phyloP scores from a whole-genome alignment of 2,329 filamentous ascomycete species.

The Neopestalotiopsis sp. region DNA sequence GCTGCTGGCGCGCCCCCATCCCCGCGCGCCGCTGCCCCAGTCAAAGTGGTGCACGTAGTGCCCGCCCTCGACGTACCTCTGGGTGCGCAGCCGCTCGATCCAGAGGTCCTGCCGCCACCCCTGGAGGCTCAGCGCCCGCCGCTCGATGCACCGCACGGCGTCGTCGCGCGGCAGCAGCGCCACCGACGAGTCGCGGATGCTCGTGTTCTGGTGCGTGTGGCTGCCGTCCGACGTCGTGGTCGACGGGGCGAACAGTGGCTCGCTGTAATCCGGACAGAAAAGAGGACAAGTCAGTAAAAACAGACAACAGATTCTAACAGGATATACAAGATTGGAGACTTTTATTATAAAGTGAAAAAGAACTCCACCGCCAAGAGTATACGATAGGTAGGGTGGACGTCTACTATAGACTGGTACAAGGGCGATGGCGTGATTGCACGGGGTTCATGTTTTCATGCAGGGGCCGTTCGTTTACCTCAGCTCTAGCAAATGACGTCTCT shows the following conservation, averaged over 20 bases:
- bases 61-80: slow-evolving; percentile 51
- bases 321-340: background rate
- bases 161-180: slow-evolving; percentile 54
- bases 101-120: slow-evolving; percentile 59
- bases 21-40: slow-evolving; percentile 57
- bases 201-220: slow-evolving; percentile 43
- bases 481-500: slow-evolving; percentile 52
- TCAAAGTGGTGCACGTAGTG: slow-evolving; percentile 62
- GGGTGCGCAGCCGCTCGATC: slow-evolving; percentile 57
- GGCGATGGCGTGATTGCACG: background rate
- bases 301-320: background rate
- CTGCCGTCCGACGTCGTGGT: slow-evolving; percentile 55
- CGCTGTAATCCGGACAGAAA: slow-evolving; percentile 34
- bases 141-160: slow-evolving; percentile 45
- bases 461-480: slow-evolving; percentile 49
- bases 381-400: background rate
- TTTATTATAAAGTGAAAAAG: background rate
- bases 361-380: background rate
- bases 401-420: background rate
- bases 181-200: slow-evolving; percentile 57
- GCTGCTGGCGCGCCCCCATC: slow-evolving; percentile 54
- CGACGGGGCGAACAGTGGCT: slow-evolving; percentile 53
- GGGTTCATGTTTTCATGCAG: background rate
- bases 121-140: slow-evolving; percentile 51
- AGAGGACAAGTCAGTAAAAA: background rate